Evolutionary conservation across 768 basidiomycete species (phyloP).

Genomic region (Coprinopsis strossmayeri): DNA sequence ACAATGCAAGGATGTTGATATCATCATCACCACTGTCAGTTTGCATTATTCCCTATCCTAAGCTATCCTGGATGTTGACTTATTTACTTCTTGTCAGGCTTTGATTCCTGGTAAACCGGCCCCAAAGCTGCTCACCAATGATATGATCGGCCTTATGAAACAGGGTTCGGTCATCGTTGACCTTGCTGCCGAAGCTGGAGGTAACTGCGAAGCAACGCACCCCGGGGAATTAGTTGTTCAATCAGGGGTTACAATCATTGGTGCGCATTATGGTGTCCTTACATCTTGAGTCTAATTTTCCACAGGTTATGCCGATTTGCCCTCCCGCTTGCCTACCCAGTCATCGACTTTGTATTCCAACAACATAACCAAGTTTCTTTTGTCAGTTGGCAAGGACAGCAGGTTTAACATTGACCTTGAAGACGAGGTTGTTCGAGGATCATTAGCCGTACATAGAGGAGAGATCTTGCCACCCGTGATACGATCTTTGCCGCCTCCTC

Average conservation of each 20-base stretch:
- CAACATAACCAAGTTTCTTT: constrained; percentile 84
- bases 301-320: constrained; percentile 75
- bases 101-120: constrained; percentile 84
- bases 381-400: constrained; percentile 65
- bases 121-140: constrained; percentile 75
- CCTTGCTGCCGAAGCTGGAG: constrained; percentile 83
- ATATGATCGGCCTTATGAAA: constrained; percentile 90
- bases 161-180: constrained; percentile 88
- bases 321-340: constrained; percentile 85
- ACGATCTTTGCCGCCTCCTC: constrained; percentile 59
- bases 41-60: neutral
- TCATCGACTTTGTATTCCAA: constrained; percentile 88
- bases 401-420: constrained; percentile 63
- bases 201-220: constrained; percentile 77
- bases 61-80: neutral
- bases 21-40: constrained; percentile 75
- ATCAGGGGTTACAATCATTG: constrained; percentile 78
- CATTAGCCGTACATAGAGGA: constrained; percentile 68
- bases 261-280: constrained; percentile 26
- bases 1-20: constrained; percentile 86
- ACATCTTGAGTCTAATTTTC: neutral
- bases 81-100: constrained; percentile 35
- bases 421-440: constrained; percentile 82
- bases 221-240: constrained; percentile 68
- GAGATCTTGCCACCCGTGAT: constrained; percentile 60